Evolutionary conservation across 495 filamentous ascomycete species (phyloP).

Genomic region (Xylaria sp.): DNA sequence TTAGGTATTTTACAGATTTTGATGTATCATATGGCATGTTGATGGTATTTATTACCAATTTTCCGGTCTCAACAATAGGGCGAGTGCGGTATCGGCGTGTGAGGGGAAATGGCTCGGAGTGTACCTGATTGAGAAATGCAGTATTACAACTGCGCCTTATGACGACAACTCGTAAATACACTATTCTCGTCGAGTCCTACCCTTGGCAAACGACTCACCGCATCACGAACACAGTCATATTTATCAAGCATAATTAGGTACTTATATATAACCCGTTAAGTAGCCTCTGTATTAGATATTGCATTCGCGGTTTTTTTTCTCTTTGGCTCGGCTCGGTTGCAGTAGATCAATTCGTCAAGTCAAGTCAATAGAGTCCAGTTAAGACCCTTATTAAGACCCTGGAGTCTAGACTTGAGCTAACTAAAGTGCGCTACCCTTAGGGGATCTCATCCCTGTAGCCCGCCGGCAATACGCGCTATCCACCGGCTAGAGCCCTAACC

Average conservation of each 20-base stretch:
- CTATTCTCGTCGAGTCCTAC: neutral
- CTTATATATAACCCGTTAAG: neutral
- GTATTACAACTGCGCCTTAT: neutral
- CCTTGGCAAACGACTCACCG: neutral
- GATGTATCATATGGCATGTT: neutral
- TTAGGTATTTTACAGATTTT: neutral
- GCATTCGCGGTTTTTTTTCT: neutral
- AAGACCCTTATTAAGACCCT: neutral
- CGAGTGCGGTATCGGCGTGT: neutral
- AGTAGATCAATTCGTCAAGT: neutral
- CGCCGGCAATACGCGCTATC: too few species aligned
- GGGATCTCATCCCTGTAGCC: too few species aligned
- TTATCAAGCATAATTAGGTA: neutral
- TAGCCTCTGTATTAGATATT: neutral
- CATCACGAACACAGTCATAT: neutral
- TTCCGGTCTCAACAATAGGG: neutral
- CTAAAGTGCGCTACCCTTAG: neutral
- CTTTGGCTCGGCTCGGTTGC: neutral
- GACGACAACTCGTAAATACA: neutral
- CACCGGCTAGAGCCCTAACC: too few species aligned
- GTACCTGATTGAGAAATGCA: neutral
- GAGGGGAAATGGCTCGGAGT: neutral
- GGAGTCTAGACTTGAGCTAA: neutral
- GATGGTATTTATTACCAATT: neutral
- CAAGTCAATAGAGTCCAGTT: neutral